phyloP scores from a whole-genome alignment of 2,329 filamentous ascomycete species.

The Ceratocystis variospora region DNA sequence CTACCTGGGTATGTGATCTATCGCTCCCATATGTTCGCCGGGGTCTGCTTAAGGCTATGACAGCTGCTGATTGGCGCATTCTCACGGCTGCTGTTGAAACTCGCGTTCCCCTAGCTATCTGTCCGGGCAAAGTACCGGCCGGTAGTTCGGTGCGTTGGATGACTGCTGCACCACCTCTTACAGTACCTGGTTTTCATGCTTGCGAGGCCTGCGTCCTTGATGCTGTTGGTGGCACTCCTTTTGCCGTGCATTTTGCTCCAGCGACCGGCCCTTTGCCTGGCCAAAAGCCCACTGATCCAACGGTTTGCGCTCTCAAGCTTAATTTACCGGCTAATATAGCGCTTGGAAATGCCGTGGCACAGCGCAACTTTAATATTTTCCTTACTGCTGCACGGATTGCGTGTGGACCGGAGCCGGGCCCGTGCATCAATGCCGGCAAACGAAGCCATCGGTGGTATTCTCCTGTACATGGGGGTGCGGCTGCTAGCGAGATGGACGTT shows the following conservation, averaged over 20 bases:
- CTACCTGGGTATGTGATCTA: constrained; percentile 27
- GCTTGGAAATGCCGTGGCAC: constrained; percentile 22
- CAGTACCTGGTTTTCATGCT: constrained; percentile 23
- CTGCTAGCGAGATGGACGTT: constrained; percentile 22
- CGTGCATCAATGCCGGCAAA: constrained; percentile 25
- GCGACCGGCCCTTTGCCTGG: not conserved
- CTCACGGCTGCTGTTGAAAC: constrained; percentile 22
- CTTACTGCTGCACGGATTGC: constrained; percentile 22
- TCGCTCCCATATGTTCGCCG: constrained; percentile 23
- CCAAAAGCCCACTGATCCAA: not conserved
- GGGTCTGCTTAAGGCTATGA: constrained; percentile 20
- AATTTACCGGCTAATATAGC: constrained; percentile 23
- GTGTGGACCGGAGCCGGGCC: constrained; percentile 23
- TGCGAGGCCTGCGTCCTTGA: constrained; percentile 29
- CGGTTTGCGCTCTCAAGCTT: constrained; percentile 23
- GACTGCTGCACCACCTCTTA: constrained; percentile 19
- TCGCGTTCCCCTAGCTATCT: constrained; percentile 5
- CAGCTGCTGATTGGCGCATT: constrained; percentile 24
- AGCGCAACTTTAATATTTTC: constrained; percentile 24
- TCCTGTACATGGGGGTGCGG: constrained; percentile 18
- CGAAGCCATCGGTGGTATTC: constrained; percentile 28
- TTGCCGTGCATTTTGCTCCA: constrained; percentile 24
- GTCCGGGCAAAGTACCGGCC: not conserved
- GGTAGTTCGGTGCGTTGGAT: not conserved
- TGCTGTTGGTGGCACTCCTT: constrained; percentile 24